These are phyloP conservation scores for Candida sakaeoensis DNA, from an alignment of 805 yeast genomes.

Conservation along the genomic window DNA sequence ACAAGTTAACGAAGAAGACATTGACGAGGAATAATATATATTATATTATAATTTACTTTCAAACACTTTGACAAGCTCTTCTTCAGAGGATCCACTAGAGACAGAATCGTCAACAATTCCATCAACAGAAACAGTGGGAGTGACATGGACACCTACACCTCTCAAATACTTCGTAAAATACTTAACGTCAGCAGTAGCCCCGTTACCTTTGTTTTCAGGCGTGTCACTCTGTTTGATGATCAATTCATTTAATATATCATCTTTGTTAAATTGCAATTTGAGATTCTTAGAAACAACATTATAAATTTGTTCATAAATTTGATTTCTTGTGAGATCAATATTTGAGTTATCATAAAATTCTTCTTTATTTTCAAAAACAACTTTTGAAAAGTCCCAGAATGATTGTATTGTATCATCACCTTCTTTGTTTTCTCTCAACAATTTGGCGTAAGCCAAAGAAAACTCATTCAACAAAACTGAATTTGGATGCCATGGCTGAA, in stretches of 20 bases:
- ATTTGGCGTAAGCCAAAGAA: slow-evolving; percentile 63
- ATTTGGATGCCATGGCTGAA: slow-evolving; percentile 91
- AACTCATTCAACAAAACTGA: slow-evolving; percentile 69
- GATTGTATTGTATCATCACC: slow-evolving; percentile 11
- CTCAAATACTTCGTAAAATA: slow-evolving; percentile 70
- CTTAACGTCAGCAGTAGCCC: slow-evolving; percentile 59
- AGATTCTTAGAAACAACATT: slow-evolving; percentile 30
- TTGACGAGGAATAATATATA: slow-evolving; percentile 12
- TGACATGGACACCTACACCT: slow-evolving; percentile 78
- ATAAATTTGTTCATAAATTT: slow-evolving; percentile 52
- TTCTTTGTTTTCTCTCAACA: slow-evolving; percentile 39
- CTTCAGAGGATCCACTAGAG: slow-evolving; percentile 54
- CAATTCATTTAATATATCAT: slow-evolving; percentile 35
- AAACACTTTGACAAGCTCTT: slow-evolving; percentile 39
- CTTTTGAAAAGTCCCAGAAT: slow-evolving; percentile 48
- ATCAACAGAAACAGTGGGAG: slow-evolving; percentile 72
- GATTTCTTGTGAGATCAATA: slow-evolving; percentile 49
- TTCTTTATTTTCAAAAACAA: slow-evolving; percentile 53
- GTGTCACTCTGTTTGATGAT: slow-evolving; percentile 26
- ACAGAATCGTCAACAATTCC: slow-evolving; percentile 59
- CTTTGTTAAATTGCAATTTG: slow-evolving; percentile 26
- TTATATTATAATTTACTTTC: slow-evolving; percentile 10
- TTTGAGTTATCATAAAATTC: slow-evolving; percentile 61
- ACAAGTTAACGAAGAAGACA: slow-evolving; percentile 14
- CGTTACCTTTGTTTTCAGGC: slow-evolving; percentile 55